A percentile compares a stretch with the other conserved stretches of the same genome.
Conservation (phyloP, 306 rosid species). For the Myrica gale region DNA sequence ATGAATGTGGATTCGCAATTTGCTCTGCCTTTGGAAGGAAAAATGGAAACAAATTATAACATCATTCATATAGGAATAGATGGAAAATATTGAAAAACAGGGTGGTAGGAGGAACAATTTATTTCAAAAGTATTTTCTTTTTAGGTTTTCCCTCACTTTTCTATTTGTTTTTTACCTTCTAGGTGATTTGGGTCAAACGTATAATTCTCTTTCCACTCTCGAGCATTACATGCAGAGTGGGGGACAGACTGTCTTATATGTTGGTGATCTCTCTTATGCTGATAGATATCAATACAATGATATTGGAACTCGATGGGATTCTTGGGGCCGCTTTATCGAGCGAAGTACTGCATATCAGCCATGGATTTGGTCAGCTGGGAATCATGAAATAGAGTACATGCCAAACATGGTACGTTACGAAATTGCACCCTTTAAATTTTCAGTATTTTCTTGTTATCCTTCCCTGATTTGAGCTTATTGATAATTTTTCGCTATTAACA, state of each 20-base stretch:
- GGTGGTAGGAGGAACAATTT: too few relatives aligned
- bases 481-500: too few relatives aligned
- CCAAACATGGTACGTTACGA: conserved; percentile 64
- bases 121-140: too few relatives aligned
- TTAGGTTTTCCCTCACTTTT: not conserved
- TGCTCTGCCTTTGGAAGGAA: not conserved
- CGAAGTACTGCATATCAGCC: conserved; percentile 84
- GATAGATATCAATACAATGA: conserved; percentile 73
- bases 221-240: conserved; percentile 84
- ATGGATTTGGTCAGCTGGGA: conserved; percentile 91
- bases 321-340: conserved; percentile 83
- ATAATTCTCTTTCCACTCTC: conserved; percentile 88
- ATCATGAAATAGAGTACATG: conserved; percentile 89
- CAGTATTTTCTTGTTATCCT: too few relatives aligned
- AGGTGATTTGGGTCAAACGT: conserved; percentile 99
- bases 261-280: conserved; percentile 96
- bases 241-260: conserved; percentile 71
- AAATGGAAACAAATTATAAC: not conserved
- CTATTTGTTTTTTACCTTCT: conserved; percentile 23
- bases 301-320: conserved; percentile 88
- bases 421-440: not conserved
- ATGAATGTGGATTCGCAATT: not conserved
- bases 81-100: too few relatives aligned
- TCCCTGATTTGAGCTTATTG: too few relatives aligned
- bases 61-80: not conserved